Percentiles rank a stretch among this genome's conserved stretches.
Conservation (phyloP, 1,284 basidiomycete genomes). For the Puccinia hordei region DNA sequence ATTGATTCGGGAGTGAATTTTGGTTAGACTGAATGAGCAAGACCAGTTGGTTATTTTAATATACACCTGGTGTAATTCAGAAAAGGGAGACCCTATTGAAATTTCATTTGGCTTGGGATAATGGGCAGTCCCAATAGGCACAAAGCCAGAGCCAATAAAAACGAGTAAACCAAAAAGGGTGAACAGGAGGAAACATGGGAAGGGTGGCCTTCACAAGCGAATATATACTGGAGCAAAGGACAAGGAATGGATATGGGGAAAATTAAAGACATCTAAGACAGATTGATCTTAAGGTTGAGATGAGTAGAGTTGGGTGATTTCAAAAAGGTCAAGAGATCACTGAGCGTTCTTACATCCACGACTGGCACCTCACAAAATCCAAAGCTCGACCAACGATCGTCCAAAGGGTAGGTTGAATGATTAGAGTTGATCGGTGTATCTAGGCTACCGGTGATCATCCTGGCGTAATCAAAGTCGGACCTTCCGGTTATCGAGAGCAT, state of each 20-base stretch:
- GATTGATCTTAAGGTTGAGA: background rate
- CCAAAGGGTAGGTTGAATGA: background rate
- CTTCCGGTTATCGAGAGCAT: slow-evolving; percentile 71
- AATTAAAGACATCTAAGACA: background rate
- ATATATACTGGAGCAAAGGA: background rate
- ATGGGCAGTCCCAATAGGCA: background rate
- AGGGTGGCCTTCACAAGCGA: background rate
- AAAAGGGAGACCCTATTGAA: background rate
- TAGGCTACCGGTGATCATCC: slow-evolving; percentile 48
- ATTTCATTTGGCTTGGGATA: too few relatives aligned
- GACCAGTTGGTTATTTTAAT: too few relatives aligned
- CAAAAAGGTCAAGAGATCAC: slow-evolving; percentile 12
- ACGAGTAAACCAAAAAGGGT: slow-evolving; percentile 4
- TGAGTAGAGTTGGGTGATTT: background rate
- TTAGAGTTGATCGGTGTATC: background rate
- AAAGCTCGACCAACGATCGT: slow-evolving; percentile 1
- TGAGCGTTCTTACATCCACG: slow-evolving; percentile 43
- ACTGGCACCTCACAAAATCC: slow-evolving; percentile 29
- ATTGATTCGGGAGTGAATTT: background rate
- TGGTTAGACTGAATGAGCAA: too few relatives aligned
- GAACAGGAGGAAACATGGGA: background rate
- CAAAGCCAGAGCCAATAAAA: background rate
- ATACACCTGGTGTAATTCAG: background rate
- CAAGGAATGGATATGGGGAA: background rate
- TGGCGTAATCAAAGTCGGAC: slow-evolving; percentile 73